Percentiles rank a stretch among this genome's conserved stretches.
These are phyloP conservation scores for Draba incana DNA, from an alignment of 345 rosid species.

Conservation along the genomic window DNA sequence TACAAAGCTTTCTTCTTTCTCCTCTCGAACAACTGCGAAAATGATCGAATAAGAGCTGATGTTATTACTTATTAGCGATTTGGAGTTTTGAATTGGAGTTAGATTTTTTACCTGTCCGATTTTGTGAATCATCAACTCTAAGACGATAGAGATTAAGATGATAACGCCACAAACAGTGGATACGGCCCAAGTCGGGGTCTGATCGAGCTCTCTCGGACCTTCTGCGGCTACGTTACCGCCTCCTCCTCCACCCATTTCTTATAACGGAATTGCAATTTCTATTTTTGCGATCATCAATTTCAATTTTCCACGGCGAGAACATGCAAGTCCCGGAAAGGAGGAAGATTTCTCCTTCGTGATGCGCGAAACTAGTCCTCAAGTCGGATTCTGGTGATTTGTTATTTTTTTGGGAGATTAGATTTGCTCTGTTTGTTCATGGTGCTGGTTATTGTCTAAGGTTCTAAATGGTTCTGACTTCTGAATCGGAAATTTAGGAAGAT, in stretches of 20 bases:
- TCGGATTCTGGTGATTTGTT: slow-evolving; percentile 6
- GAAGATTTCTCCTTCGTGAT: slow-evolving; percentile 31
- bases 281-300: neutral
- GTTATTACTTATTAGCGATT: neutral
- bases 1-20: slow-evolving; percentile 64
- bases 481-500: slow-evolving; percentile 43
- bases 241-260: slow-evolving; percentile 58
- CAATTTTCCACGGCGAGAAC: slow-evolving; percentile 6
- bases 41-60: neutral
- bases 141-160: slow-evolving; percentile 62
- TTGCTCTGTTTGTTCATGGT: slow-evolving; percentile 10
- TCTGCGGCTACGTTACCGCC: slow-evolving; percentile 8
- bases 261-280: neutral
- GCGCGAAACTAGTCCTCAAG: neutral
- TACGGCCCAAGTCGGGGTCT: slow-evolving; percentile 98
- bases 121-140: slow-evolving; percentile 68
- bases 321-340: slow-evolving; percentile 15
- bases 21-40: slow-evolving; percentile 50
- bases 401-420: slow-evolving; percentile 2
- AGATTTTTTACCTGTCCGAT: slow-evolving; percentile 51
- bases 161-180: slow-evolving; percentile 71
- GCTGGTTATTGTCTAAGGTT: slow-evolving; percentile 8
- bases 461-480: slow-evolving; percentile 37
- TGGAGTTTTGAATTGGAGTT: neutral
- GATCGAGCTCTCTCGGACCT: slow-evolving; percentile 73